Base-by-base conservation (phyloP, 305 asterid genomes). In the Euphrasia arctica region DNA sequence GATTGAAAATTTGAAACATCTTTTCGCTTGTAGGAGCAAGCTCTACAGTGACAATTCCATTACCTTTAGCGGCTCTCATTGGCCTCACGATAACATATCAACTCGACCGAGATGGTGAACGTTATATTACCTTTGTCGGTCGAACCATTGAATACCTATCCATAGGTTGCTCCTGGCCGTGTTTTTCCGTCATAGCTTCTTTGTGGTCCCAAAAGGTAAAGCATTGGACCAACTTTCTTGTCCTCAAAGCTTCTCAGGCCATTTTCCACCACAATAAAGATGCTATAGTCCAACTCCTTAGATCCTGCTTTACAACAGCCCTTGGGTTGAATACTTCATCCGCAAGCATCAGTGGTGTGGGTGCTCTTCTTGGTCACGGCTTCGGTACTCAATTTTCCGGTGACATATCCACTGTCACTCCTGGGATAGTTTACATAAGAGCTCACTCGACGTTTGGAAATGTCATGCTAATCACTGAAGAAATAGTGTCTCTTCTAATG, bases 1-100 rank as follows among this genome's bases (percentile, higher is more conserved):
- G 25, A 49, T 12, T 62, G 32, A 29, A 29, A 29, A 29, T 29
- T 29, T 29, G 57, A 22, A 34, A 50, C 32, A 18, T 54, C 32
- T 69, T 76, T 62, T 62, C 11, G 50, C 51, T 76, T 79, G 80
- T 64, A 93, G 96, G 87, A 58, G 95, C 85, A 57, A 83, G 54
- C 75, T 83, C 91, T 66, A 79, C 82, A 14, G 78, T 85, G 65
- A 83, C 96, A 60, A 83, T 90, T 67, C 99, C 97, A 9, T 75
- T 93, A 43, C 97, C 97, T 66, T 78, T 90, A 72, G 99, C 97
- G 11, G 95, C 89, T 72, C 78, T 85, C 41, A 86, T 93, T 29
- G 90, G 99, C 76, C 95, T 93, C 76, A 90, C 97, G 5, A 93
- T 93, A 74, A 93, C 96, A 3, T 93, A 78, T 69, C 90, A 93